Conservation (phyloP, 106 monocot genomes). For the Ottelia alismoides region DNA sequence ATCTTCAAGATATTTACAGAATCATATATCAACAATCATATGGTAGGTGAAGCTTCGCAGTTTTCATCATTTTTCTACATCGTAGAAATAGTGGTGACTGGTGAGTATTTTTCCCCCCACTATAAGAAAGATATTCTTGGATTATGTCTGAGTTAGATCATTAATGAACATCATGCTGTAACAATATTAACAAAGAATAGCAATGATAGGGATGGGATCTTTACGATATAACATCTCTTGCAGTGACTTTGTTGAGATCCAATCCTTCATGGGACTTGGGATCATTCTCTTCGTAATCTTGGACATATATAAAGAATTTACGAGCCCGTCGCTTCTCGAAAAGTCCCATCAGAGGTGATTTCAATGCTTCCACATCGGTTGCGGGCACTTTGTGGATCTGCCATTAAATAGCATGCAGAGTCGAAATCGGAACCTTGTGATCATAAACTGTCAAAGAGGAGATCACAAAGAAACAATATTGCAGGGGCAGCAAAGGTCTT, state of each 20-base stretch:
- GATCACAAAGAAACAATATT: too few relatives aligned
- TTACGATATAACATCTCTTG: slow-evolving; percentile 86
- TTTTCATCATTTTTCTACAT: too few relatives aligned
- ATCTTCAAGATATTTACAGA: too few relatives aligned
- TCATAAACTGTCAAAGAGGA: too few relatives aligned
- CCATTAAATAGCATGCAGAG: slow-evolving; percentile 2
- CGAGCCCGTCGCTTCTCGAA: slow-evolving; percentile 86
- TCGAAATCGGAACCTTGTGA: too few relatives aligned
- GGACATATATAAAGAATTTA: slow-evolving; percentile 85
- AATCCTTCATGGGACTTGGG: slow-evolving; percentile 76
- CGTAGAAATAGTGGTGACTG: too few relatives aligned
- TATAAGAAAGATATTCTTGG: neutral
- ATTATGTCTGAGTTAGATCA: too few relatives aligned
- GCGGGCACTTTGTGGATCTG: slow-evolving; percentile 90
- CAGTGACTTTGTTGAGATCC: slow-evolving; percentile 66
- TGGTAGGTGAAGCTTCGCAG: too few relatives aligned
- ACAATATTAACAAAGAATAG: too few relatives aligned
- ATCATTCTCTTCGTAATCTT: slow-evolving; percentile 73
- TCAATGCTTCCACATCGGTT: slow-evolving; percentile 88
- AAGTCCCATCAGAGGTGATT: slow-evolving; percentile 86
- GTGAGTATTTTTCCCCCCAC: neutral
- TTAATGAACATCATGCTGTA: too few relatives aligned
- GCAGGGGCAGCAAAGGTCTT: too few relatives aligned
- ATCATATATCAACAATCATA: neutral
- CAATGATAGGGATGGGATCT: too few relatives aligned